Conservation (phyloP, 2,329 filamentous ascomycete species). For the Xylaria sp. region DNA sequence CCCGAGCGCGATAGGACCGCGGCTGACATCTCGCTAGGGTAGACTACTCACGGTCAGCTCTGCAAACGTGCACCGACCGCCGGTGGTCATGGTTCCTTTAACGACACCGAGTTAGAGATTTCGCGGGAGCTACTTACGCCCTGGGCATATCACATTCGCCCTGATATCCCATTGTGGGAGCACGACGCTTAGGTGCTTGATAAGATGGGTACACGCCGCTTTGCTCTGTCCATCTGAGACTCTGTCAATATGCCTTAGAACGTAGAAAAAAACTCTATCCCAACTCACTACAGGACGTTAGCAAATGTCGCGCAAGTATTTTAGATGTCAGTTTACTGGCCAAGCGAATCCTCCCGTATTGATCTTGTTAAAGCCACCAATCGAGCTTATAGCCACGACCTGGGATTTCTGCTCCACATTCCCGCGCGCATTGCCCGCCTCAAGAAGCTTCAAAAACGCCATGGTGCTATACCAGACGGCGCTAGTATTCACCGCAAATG, state of each 20-base stretch:
- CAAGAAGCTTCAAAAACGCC: conserved; percentile 72
- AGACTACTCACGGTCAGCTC: conserved; percentile 50
- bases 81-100: neutral
- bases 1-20: conserved; percentile 51
- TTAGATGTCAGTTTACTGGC: conserved; percentile 8
- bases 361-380: conserved; percentile 75
- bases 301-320: too few relatives aligned
- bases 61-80: neutral
- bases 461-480: conserved; percentile 77
- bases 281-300: conserved; percentile 24
- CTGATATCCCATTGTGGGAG: conserved; percentile 67
- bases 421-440: conserved; percentile 66
- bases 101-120: neutral
- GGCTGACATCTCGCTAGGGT: conserved; percentile 65
- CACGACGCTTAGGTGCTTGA: conserved; percentile 72
- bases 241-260: neutral
- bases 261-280: neutral
- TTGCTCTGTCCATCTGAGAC: conserved; percentile 70
- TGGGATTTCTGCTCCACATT: conserved; percentile 62
- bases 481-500: conserved; percentile 73
- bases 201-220: conserved; percentile 73
- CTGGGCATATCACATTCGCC: conserved; percentile 55
- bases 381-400: conserved; percentile 75
- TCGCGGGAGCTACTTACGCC: conserved; percentile 47
- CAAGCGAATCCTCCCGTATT: conserved; percentile 76